Percentiles rank a stretch among this genome's conserved stretches.
Conservation (phyloP, 163 green algal genomes). For the Volvox carteri region DNA sequence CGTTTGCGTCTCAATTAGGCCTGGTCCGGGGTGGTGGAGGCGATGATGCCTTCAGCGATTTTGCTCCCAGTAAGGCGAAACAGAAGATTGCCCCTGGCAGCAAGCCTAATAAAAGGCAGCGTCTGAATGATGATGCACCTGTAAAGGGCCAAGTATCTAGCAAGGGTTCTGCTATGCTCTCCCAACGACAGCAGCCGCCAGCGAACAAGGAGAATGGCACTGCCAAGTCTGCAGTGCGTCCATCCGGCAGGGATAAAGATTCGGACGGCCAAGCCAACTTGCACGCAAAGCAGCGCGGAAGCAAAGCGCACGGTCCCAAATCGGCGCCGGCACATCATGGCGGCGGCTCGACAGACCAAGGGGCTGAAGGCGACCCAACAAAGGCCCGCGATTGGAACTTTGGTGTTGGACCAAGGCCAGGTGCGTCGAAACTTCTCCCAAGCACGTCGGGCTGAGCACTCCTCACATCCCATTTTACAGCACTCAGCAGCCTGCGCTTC, state of each 20-base stretch:
- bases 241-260: not conserved
- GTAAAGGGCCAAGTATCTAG: not conserved
- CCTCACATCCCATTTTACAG: no score
- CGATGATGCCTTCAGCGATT: conserved; percentile 80
- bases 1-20: conserved; percentile 82
- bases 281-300: not conserved
- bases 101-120: conserved; percentile 46
- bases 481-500: no score
- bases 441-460: no score
- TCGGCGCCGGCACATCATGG: conserved; percentile 52
- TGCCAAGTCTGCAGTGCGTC: not conserved
- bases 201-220: not conserved
- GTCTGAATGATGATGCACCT: conserved; percentile 29
- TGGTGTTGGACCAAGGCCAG: conserved; percentile 72
- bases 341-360: conserved; percentile 1
- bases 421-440: conserved; percentile 49
- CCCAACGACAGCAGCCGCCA: conserved; percentile 38
- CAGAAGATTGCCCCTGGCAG: conserved; percentile 47
- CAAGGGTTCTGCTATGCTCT: not conserved
- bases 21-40: conserved; percentile 57
- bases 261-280: not conserved
- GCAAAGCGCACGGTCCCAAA: conserved; percentile 25
- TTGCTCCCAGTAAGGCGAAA: conserved; percentile 77
- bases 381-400: conserved; percentile 75
- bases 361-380: conserved; percentile 24